Percentiles rank a stretch among this genome's conserved stretches.
Evolutionary conservation across 2,329 filamentous ascomycete genomes (phyloP).

Genomic region (Talaromyces sp.): DNA sequence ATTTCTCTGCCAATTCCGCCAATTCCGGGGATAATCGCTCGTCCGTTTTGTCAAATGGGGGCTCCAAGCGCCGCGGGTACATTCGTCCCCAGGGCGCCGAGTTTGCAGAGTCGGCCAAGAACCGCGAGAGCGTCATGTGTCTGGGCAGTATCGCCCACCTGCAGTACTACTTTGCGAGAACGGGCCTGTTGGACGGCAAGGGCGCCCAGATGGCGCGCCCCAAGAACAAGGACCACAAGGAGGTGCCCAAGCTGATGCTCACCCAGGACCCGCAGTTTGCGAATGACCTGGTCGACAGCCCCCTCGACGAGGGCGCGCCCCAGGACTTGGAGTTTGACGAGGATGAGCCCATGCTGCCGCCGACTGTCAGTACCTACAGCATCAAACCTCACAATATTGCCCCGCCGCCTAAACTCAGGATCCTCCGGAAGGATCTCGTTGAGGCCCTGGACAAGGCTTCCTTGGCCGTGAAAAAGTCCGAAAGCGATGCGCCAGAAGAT

Average conservation of each 20-base stretch:
- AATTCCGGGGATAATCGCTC: conserved; percentile 35
- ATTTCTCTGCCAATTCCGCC: conserved; percentile 26
- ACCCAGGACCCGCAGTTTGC: conserved; percentile 32
- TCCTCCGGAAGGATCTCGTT: conserved; percentile 66
- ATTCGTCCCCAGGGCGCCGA: conserved; percentile 80
- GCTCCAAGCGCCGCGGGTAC: conserved; percentile 66
- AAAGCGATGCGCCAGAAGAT: conserved; percentile 22
- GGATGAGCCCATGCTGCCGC: conserved; percentile 81
- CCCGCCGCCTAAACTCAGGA: conserved; percentile 74
- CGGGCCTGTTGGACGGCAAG: conserved; percentile 87
- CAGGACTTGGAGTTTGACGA: conserved; percentile 48
- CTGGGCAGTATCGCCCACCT: conserved; percentile 94
- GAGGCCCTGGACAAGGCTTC: conserved; percentile 64
- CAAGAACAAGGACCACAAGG: conserved; percentile 45
- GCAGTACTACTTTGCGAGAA: conserved; percentile 97
- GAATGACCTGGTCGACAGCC: conserved; percentile 47
- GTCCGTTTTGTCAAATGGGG: conserved; percentile 33
- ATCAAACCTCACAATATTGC: conserved; percentile 74
- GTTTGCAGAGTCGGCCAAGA: conserved; percentile 84
- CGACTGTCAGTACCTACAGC: conserved; percentile 93
- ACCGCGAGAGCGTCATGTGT: conserved; percentile 91
- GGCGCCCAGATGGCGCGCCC: conserved; percentile 77
- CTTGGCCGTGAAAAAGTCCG: conserved; percentile 55
- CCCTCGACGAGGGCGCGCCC: conserved; percentile 36
- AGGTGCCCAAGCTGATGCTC: conserved; percentile 36